Percentiles rank a stretch among this genome's conserved stretches.
Evolutionary conservation across 768 basidiomycete genomes (phyloP).

Genomic region (Rhodotorula taiwanensis): DNA sequence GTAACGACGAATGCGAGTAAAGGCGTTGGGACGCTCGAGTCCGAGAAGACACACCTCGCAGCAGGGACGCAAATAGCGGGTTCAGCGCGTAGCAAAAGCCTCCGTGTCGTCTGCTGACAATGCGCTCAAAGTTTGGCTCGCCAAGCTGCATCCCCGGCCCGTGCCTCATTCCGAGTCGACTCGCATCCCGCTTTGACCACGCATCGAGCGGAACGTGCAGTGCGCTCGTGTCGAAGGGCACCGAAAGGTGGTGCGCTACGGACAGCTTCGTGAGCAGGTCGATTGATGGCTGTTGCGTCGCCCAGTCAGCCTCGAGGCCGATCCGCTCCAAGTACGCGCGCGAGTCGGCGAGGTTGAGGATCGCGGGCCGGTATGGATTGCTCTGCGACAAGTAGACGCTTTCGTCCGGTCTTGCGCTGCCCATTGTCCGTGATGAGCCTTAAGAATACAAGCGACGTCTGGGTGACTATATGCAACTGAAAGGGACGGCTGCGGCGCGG

Average conservation of each 20-base stretch:
- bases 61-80: not conserved
- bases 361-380: conserved; percentile 2
- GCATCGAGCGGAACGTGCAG: conserved; percentile 12
- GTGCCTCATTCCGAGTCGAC: conserved; percentile 2
- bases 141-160: conserved; percentile 23
- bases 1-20: not conserved
- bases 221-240: conserved; percentile 21
- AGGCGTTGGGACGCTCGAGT: not conserved
- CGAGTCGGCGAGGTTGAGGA: conserved; percentile 8
- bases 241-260: not conserved
- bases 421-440: too few relatives aligned
- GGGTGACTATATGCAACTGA: too few relatives aligned
- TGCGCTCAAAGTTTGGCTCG: conserved; percentile 11
- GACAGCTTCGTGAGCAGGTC: conserved; percentile 11
- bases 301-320: not conserved
- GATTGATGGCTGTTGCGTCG: conserved; percentile 1
- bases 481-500: too few relatives aligned
- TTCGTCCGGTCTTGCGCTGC: not conserved
- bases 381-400: conserved; percentile 17
- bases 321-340: conserved; percentile 18
- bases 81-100: conserved; percentile 26
- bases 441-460: too few relatives aligned
- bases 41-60: conserved; percentile 8
- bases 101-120: conserved; percentile 5
- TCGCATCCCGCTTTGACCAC: conserved; percentile 1